Evolutionary conservation across 2,329 filamentous ascomycete genomes (phyloP).

Genomic region (Metarhizium album): DNA sequence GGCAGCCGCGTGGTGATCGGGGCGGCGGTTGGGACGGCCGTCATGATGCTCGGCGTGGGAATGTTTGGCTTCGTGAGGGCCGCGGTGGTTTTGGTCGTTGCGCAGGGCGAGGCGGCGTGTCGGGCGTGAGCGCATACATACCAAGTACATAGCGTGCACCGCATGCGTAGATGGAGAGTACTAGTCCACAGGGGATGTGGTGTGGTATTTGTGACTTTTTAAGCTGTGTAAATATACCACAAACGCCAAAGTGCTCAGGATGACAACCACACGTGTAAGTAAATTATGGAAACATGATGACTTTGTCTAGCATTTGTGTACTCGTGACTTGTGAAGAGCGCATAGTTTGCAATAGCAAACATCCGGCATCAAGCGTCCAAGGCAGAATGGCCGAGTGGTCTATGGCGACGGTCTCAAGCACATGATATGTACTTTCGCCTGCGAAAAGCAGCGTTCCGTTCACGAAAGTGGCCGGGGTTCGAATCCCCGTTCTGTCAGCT

Average conservation of each 20-base stretch:
- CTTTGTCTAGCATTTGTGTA: no score
- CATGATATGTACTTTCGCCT: constrained; percentile 11
- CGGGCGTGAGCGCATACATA: no score
- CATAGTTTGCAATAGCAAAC: background rate
- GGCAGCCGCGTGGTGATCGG: constrained; percentile 13
- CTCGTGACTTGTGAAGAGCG: no score
- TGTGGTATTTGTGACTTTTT: no score
- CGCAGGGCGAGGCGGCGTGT: no score
- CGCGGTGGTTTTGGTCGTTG: constrained; percentile 17
- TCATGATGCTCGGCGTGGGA: constrained; percentile 17
- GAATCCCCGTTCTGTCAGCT: constrained; percentile 14
- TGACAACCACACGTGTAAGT: background rate
- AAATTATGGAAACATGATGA: no score
- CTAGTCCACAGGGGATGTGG: no score
- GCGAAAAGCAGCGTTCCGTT: constrained; percentile 13
- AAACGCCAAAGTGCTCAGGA: background rate
- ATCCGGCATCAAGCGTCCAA: background rate
- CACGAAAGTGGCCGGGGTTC: constrained; percentile 17
- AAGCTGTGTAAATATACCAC: background rate
- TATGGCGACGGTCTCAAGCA: constrained; percentile 14
- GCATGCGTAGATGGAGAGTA: no score
- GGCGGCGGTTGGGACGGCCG: constrained; percentile 16
- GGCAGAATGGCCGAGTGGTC: constrained; percentile 15
- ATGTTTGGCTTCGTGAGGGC: constrained; percentile 19
- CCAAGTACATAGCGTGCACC: no score